Percentiles rank a stretch among this genome's conserved stretches.
Evolutionary conservation across 345 rosid genomes (phyloP).

Genomic region (Lepidium didymum): DNA sequence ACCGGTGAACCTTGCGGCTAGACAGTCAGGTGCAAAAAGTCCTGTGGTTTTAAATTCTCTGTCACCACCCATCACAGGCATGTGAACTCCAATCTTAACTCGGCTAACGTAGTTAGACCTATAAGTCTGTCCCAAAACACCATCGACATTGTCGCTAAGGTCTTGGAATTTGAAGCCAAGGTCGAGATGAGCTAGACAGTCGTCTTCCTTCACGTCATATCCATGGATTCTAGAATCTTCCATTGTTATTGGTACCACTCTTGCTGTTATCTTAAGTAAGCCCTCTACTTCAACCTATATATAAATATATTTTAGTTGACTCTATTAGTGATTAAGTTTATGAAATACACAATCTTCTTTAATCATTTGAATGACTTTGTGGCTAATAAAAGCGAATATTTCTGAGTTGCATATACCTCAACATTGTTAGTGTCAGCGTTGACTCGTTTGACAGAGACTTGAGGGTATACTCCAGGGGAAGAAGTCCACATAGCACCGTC

Average conservation of each 20-base stretch:
- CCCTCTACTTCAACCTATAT: constrained; percentile 35
- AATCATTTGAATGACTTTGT: neutral
- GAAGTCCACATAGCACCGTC: constrained; percentile 37
- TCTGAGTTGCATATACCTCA: constrained; percentile 18
- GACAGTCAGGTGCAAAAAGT: constrained; percentile 46
- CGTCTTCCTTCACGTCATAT: constrained; percentile 49
- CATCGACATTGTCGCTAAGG: constrained; percentile 41
- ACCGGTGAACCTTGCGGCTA: constrained; percentile 32
- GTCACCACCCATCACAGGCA: constrained; percentile 66
- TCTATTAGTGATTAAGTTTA: neutral
- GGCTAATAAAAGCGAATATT: neutral
- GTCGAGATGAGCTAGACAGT: constrained; percentile 65
- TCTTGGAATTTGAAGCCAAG: constrained; percentile 50
- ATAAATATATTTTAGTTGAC: neutral
- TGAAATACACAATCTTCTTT: no score
- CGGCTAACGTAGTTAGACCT: constrained; percentile 39
- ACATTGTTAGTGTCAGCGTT: constrained; percentile 34
- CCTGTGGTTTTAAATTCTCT: constrained; percentile 44
- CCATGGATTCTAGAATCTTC: constrained; percentile 51
- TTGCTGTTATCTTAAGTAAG: constrained; percentile 38
- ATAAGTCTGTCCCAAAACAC: constrained; percentile 63
- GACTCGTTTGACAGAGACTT: constrained; percentile 29
- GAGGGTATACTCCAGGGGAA: constrained; percentile 7
- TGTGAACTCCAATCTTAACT: constrained; percentile 48
- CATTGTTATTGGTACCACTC: constrained; percentile 48